A percentile compares a stretch with the other conserved stretches of the same genome.
These are phyloP conservation scores for Eutrema heterophyllum DNA, from an alignment of 345 rosid species.

Conservation along the genomic window DNA sequence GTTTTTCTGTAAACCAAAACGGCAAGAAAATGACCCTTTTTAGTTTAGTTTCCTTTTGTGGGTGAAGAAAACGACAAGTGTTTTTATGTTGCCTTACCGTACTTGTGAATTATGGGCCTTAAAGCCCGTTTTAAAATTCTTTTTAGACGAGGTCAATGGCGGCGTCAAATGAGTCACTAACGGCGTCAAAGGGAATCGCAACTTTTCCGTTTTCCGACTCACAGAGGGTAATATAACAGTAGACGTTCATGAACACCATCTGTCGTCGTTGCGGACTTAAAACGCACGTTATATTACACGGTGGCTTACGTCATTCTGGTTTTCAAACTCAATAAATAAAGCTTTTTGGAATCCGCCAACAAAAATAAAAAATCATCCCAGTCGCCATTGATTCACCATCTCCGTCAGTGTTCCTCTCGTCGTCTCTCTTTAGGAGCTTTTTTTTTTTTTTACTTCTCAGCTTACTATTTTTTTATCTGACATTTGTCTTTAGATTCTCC, in stretches of 20 bases:
- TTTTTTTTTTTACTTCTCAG: background rate
- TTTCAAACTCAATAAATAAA: slow-evolving; percentile 6
- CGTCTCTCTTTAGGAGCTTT: background rate
- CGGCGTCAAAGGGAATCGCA: slow-evolving; percentile 8
- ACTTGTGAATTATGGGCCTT: background rate
- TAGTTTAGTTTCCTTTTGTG: background rate
- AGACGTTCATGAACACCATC: slow-evolving; percentile 19
- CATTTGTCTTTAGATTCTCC: background rate
- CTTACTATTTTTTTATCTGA: background rate
- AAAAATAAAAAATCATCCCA: background rate
- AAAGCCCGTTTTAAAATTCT: background rate
- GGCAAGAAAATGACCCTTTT: background rate
- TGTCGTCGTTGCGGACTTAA: slow-evolving; percentile 35
- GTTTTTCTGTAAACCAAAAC: background rate
- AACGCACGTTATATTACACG: slow-evolving; percentile 27
- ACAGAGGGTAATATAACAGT: background rate
- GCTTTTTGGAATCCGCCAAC: slow-evolving; percentile 17
- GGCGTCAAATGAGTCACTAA: background rate
- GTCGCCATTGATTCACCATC: background rate
- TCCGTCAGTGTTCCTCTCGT: slow-evolving; percentile 9
- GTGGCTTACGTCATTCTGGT: background rate
- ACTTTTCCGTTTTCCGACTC: slow-evolving; percentile 6
- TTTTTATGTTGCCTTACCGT: background rate
- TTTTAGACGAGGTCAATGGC: background rate
- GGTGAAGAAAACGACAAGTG: background rate